Evolutionary conservation across 1,284 basidiomycete species (phyloP).

Genomic region (Rhodotorula glutinis): DNA sequence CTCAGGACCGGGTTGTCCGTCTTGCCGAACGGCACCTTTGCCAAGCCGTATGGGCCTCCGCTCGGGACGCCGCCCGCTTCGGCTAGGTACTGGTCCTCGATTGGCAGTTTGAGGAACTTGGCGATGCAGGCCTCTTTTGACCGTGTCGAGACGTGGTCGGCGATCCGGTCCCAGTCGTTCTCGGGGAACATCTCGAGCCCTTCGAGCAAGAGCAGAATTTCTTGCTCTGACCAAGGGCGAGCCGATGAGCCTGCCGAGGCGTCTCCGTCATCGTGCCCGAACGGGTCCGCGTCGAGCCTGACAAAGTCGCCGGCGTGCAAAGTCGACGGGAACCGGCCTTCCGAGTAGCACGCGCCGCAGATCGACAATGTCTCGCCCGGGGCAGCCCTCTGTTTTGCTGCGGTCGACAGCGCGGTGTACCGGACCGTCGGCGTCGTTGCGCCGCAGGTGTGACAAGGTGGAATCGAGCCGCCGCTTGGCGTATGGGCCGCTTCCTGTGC

Average conservation of each 20-base stretch:
- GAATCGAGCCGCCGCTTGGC: constrained; percentile 57
- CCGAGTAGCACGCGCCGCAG: constrained; percentile 86
- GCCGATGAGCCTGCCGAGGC: background rate
- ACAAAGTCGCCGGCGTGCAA: constrained; percentile 99
- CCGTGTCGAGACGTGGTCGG: constrained; percentile 86
- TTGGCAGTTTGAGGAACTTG: constrained; percentile 92
- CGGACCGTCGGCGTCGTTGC: constrained; percentile 58
- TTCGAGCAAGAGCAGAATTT: constrained; percentile 82
- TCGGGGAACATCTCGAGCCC: constrained; percentile 91
- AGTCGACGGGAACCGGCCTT: constrained; percentile 89
- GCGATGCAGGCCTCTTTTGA: constrained; percentile 91
- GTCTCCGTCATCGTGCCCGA: constrained; percentile 52
- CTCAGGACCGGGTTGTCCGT: constrained; percentile 98
- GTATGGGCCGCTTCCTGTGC: constrained; percentile 50
- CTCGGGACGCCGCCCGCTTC: constrained; percentile 49
- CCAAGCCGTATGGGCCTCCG: background rate
- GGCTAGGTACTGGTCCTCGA: constrained; percentile 81
- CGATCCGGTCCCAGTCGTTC: constrained; percentile 90
- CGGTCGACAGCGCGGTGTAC: constrained; percentile 65
- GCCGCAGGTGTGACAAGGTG: constrained; percentile 90
- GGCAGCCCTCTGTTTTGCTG: background rate
- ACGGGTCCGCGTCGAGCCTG: constrained; percentile 63
- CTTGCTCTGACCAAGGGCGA: constrained; percentile 82
- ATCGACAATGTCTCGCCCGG: constrained; percentile 58
- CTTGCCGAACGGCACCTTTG: constrained; percentile 80